Evolutionary conservation across 495 filamentous ascomycete genomes (phyloP).

Genomic region (Penicillium soppii): DNA sequence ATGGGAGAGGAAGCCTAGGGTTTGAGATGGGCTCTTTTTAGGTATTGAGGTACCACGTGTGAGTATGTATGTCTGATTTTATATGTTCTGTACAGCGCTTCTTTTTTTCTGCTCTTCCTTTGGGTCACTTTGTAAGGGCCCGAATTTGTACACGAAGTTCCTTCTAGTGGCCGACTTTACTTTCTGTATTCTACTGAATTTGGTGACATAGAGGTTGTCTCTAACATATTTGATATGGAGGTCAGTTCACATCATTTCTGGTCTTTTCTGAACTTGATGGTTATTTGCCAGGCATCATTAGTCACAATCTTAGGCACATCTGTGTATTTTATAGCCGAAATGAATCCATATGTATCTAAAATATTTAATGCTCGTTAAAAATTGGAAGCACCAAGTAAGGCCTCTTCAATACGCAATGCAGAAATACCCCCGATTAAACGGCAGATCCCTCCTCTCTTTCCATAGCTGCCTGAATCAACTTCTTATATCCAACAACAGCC

Average conservation of each 20-base stretch:
- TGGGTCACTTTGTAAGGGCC: background rate
- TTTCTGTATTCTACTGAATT: background rate
- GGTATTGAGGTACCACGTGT: background rate
- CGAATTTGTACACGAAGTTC: background rate
- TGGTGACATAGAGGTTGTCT: background rate
- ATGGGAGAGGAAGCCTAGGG: slow-evolving; percentile 72
- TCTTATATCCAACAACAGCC: slow-evolving; percentile 71
- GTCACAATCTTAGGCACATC: too few relatives aligned
- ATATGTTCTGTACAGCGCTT: slow-evolving; percentile 1
- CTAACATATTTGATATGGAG: background rate
- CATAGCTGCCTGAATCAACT: slow-evolving; percentile 62
- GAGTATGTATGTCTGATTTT: background rate
- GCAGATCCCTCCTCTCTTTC: slow-evolving; percentile 34
- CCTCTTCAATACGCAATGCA: too few relatives aligned
- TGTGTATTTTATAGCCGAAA: too few relatives aligned
- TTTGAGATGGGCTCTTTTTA: background rate
- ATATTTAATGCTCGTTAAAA: too few relatives aligned
- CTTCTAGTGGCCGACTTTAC: background rate
- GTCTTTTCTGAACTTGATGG: too few relatives aligned
- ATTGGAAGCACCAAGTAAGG: too few relatives aligned
- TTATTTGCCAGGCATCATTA: too few relatives aligned
- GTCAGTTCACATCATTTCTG: too few relatives aligned
- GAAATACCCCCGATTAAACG: too few relatives aligned
- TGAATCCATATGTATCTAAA: too few relatives aligned
- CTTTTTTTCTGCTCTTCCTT: background rate